Evolutionary conservation across 78 protist species (phyloP).

Genomic region (Chrysochromulina parva): DNA sequence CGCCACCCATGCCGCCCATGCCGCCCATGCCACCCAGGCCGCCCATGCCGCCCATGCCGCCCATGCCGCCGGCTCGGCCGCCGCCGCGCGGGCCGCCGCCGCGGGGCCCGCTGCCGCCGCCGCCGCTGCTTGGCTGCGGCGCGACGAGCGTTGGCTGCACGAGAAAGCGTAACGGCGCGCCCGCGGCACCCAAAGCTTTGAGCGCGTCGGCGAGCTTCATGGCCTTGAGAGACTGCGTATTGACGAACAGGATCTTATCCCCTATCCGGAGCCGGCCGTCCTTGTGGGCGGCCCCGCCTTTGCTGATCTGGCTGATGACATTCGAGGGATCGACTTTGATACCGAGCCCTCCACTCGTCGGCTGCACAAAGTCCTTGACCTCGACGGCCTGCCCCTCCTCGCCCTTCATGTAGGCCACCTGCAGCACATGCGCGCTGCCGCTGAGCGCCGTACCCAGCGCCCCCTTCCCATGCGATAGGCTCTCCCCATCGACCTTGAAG

Average conservation of each 20-base stretch:
- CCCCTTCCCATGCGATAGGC: not conserved
- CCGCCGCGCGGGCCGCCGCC: no score
- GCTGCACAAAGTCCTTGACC: not conserved
- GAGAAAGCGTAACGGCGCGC: no score
- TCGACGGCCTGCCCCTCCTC: constrained; percentile 3
- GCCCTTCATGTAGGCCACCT: not conserved
- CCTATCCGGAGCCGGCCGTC: not conserved
- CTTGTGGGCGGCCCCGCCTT: not conserved
- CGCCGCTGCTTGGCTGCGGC: no score
- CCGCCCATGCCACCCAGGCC: no score
- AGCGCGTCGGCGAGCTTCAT: not conserved
- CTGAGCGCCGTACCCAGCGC: not conserved
- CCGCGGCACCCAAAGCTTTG: no score
- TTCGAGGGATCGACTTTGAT: not conserved
- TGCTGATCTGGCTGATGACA: not conserved
- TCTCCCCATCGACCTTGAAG: not conserved
- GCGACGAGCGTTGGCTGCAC: no score
- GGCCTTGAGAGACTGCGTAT: not conserved
- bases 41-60: no score
- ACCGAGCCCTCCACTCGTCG: not conserved
- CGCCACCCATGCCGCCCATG: no score
- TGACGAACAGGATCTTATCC: not conserved
- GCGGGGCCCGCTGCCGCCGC: no score
- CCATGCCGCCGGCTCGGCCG: no score
- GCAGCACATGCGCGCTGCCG: not conserved